These are phyloP conservation scores for Beta corolliflora DNA, from an alignment of 179 eudicot species.

Conservation along the genomic window DNA sequence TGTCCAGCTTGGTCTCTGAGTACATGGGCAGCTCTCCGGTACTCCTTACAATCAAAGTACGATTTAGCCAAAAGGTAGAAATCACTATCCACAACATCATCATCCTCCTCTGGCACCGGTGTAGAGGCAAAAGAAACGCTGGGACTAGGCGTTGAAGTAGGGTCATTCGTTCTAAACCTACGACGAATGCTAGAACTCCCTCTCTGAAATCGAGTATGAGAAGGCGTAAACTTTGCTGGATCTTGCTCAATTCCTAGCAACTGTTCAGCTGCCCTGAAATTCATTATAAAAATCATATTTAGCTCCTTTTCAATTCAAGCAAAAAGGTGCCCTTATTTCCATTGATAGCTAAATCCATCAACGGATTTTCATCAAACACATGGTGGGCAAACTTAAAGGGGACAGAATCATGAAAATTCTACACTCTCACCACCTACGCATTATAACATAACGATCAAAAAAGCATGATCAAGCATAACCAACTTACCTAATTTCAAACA, in stretches of 20 bases:
- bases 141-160: conserved; percentile 64
- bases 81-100: conserved; percentile 69
- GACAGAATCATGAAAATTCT: neutral
- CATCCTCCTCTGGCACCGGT: conserved; percentile 64
- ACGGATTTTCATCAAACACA: conserved; percentile 32
- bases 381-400: conserved; percentile 29
- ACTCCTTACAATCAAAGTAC: conserved; percentile 89
- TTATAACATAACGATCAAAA: neutral
- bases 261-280: conserved; percentile 89
- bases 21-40: conserved; percentile 87
- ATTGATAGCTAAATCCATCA: neutral
- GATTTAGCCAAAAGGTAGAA: conserved; percentile 83
- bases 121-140: conserved; percentile 66
- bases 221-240: conserved; percentile 76
- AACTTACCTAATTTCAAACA: neutral
- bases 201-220: conserved; percentile 90
- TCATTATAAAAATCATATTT: conserved; percentile 4
- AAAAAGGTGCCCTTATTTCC: neutral
- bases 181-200: conserved; percentile 88
- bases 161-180: conserved; percentile 61
- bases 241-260: conserved; percentile 94
- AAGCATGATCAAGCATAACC: neutral
- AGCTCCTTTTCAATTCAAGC: neutral
- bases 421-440: neutral
- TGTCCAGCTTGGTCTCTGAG: conserved; percentile 77